Evolutionary conservation across 306 rosid genomes (phyloP).

Genomic region (Cicer cuneatum): DNA sequence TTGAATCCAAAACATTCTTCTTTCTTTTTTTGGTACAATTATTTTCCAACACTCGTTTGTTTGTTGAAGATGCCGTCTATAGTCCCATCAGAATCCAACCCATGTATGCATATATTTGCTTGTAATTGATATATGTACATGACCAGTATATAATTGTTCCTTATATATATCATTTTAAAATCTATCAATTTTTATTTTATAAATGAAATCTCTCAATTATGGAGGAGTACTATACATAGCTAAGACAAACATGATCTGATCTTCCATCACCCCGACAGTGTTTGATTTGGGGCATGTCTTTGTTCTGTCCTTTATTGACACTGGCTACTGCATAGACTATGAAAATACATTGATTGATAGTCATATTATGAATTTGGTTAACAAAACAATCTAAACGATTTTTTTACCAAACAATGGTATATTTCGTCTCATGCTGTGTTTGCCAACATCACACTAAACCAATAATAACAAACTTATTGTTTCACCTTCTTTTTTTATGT

Average conservation of each 20-base stretch:
- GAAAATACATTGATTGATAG: constrained; percentile 29
- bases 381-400: constrained; percentile 48
- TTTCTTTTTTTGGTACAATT: neutral
- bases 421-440: constrained; percentile 41
- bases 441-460: constrained; percentile 36
- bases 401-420: constrained; percentile 42
- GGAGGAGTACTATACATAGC: neutral
- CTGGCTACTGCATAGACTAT: constrained; percentile 19
- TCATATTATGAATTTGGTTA: constrained; percentile 43
- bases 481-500: neutral
- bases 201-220: constrained; percentile 4
- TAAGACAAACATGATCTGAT: constrained; percentile 46
- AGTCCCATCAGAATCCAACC: constrained; percentile 44
- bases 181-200: neutral
- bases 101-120: constrained; percentile 34
- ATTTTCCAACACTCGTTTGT: neutral
- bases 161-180: constrained; percentile 14
- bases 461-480: neutral
- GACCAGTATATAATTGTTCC: constrained; percentile 40
- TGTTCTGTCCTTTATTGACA: constrained; percentile 48
- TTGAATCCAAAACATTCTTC: neutral
- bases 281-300: constrained; percentile 41
- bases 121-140: constrained; percentile 44
- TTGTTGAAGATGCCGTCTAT: constrained; percentile 25
- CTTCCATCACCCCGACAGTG: constrained; percentile 29